Evolutionary conservation across 495 filamentous ascomycete genomes (phyloP).

Genomic region (Podospora conica): DNA sequence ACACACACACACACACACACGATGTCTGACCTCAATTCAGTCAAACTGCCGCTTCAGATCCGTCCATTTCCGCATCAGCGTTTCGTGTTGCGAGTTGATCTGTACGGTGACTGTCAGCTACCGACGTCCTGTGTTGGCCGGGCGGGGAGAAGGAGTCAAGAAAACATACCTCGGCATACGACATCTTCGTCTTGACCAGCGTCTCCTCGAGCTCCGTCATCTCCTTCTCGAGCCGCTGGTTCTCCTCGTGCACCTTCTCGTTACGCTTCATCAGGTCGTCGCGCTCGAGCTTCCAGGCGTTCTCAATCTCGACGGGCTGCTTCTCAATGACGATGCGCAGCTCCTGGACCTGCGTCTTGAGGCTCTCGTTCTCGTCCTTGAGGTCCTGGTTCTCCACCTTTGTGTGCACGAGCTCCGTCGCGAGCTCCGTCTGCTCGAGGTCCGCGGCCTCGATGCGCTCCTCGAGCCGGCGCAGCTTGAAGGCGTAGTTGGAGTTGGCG

Average conservation of each 20-base stretch:
- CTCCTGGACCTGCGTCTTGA: conserved; percentile 76
- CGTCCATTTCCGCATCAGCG: conserved; percentile 70
- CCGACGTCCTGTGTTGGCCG: background rate
- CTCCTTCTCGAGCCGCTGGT: conserved; percentile 78
- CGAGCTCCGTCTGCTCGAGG: conserved; percentile 85
- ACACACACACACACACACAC: background rate
- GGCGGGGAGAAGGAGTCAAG: too few species aligned
- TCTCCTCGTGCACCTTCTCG: conserved; percentile 90
- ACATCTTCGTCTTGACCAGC: conserved; percentile 91
- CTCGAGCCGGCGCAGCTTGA: conserved; percentile 74
- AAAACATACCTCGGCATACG: conserved; percentile 79
- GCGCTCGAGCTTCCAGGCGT: conserved; percentile 74
- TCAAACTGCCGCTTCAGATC: conserved; percentile 62
- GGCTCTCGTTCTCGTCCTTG: conserved; percentile 77
- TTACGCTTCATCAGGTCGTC: conserved; percentile 90
- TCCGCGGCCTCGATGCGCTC: conserved; percentile 85
- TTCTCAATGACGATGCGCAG: conserved; percentile 77
- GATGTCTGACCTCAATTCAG: background rate
- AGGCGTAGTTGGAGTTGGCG: conserved; percentile 55
- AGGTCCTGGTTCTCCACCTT: conserved; percentile 93
- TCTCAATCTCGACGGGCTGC: conserved; percentile 85
- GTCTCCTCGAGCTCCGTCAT: conserved; percentile 92
- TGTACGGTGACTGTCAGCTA: conserved; percentile 31
- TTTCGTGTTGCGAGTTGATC: conserved; percentile 67
- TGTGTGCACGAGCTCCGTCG: conserved; percentile 79